Conservation (phyloP, 768 basidiomycete genomes). For the Pulveroboletus frians region DNA sequence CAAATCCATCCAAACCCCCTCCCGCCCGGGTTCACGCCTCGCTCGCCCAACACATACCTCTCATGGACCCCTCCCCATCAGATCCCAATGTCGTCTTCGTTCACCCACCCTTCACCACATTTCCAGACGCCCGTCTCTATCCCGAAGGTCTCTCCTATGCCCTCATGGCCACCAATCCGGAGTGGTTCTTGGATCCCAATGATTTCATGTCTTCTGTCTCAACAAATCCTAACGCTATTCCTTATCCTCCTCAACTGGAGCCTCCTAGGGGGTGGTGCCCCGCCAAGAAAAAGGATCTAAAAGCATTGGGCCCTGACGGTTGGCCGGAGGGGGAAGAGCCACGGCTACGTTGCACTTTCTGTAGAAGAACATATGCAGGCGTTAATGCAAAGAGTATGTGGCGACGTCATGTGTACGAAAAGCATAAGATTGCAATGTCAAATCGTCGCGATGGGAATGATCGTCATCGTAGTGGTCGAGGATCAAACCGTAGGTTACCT, state of each 20-base stretch:
- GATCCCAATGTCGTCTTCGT: conserved; percentile 67
- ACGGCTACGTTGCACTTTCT: conserved; percentile 77
- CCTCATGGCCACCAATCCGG: conserved; percentile 65
- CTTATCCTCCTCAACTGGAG: conserved; percentile 73
- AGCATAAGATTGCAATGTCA: conserved; percentile 87
- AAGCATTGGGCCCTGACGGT: conserved; percentile 59
- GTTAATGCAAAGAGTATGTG: conserved; percentile 92
- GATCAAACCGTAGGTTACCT: conserved; percentile 54
- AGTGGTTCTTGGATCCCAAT: conserved; percentile 71
- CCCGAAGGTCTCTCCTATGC: conserved; percentile 68
- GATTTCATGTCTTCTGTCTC: conserved; percentile 54
- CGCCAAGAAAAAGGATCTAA: conserved; percentile 75
- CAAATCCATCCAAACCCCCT: conserved; percentile 24
- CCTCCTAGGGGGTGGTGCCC: conserved; percentile 85
- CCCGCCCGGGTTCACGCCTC: conserved; percentile 29
- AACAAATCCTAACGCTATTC: conserved; percentile 48
- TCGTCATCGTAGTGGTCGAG: conserved; percentile 53
- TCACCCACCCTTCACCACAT: conserved; percentile 65
- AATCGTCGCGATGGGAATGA: conserved; percentile 73
- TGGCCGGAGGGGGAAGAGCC: conserved; percentile 83
- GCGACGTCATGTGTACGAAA: conserved; percentile 83
- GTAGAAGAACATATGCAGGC: conserved; percentile 76
- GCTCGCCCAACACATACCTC: conserved; percentile 43
- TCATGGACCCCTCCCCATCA: conserved; percentile 63
- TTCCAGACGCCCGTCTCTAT: conserved; percentile 56